Evolutionary conservation across 495 filamentous ascomycete genomes (phyloP), one percentile per base, ranked within the genome.

Genomic region (Lophiostoma macrostomum): DNA sequence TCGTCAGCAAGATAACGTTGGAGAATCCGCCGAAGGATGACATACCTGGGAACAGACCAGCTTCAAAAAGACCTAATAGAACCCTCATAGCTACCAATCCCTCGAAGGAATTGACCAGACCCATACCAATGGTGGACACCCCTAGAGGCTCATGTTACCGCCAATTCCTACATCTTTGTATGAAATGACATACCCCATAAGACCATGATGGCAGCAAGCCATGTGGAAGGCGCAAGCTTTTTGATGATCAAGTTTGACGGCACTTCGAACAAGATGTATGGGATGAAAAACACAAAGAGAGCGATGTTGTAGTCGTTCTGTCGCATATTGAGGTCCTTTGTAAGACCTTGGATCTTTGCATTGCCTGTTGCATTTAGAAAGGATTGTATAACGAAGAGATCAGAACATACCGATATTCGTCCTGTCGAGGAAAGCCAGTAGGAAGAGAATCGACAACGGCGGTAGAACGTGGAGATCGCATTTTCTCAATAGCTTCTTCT

Each of bases 191-290:
- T 23, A 43, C 75, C 79, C 81, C 81, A 86, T 12, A 66, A 52
- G 19, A 78, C 53, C 22, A 69, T 70, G 32, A 57, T 64, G 4
- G 42, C 7, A 20, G 18, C 30, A 3, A 61, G 64, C 70, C 76
- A 84, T 46, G 70, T 73, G 1, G 75, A 80, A 6, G 86, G 86
- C 0, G 76, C 73, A 8, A 87, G 64, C 43, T 76, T 80, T 68
- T 81, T 85, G 67, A 87, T 69, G 50, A 87, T 70, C 5, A 88
- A 69, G 63, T 87, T 87, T 55, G 73, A 74, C 10, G 82, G 83
- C 37, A 87, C 74, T 60, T 87, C 82, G 35, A 83, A 76, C 4
- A 82, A 64, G 41, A 81, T 78, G 63, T 87, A 88, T 29, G 79
- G 80, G 2, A 82, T 73, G 65, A 86, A 87, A 67, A 83, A 85